Conservation (phyloP, 345 rosid genomes). For the Rubroshorea leprosula region DNA sequence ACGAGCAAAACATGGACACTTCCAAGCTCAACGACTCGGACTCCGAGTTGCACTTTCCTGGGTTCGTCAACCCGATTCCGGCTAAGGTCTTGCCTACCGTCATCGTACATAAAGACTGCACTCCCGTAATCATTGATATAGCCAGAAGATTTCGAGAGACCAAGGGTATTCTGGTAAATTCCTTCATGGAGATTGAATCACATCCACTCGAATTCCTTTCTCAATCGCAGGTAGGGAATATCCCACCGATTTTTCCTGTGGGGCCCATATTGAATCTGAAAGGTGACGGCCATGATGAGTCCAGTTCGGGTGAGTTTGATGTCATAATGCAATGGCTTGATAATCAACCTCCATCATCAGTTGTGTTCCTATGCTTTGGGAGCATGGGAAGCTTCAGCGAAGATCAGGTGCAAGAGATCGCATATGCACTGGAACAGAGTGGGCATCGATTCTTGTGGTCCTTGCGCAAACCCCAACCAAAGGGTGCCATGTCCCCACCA, state of each 20-base stretch:
- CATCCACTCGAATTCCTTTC: neutral
- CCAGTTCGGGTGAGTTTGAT: too few relatives aligned
- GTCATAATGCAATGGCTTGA: too few relatives aligned
- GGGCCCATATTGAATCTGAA: neutral
- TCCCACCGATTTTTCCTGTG: neutral
- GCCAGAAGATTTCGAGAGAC: neutral
- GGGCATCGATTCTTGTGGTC: too few relatives aligned
- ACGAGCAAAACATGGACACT: neutral
- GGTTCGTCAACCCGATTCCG: neutral
- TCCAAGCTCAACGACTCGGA: neutral
- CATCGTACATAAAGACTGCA: neutral
- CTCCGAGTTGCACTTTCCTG: neutral
- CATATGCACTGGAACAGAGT: slow-evolving; percentile 40
- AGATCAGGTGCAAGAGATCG: slow-evolving; percentile 43
- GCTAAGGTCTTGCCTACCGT: neutral
- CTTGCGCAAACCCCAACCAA: too few relatives aligned
- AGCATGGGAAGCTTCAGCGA: slow-evolving; percentile 48
- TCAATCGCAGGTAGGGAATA: neutral
- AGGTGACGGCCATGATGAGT: too few relatives aligned
- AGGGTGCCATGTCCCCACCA: too few relatives aligned
- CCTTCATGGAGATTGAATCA: neutral
- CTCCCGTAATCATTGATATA: neutral
- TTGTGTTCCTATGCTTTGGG: slow-evolving; percentile 63
- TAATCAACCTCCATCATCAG: too few relatives aligned
- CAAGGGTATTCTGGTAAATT: neutral